These are phyloP conservation scores for Telopea speciosissima DNA, from an alignment of 177 flowering plant genomes.

Conservation along the genomic window DNA sequence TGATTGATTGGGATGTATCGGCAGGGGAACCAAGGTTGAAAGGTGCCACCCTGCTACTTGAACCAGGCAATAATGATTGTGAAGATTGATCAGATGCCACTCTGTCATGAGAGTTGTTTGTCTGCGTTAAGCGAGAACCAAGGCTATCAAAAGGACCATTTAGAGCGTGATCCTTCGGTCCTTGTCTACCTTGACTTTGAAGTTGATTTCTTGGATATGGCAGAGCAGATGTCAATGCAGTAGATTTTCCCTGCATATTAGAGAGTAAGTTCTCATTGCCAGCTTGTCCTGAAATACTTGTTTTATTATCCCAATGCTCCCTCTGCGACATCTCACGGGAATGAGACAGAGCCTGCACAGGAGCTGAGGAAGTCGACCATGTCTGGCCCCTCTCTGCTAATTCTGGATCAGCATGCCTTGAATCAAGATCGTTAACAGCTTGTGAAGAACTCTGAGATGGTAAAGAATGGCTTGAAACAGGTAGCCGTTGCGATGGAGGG, in stretches of 20 bases:
- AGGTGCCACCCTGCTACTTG: constrained; percentile 20
- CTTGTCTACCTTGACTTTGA: constrained; percentile 40
- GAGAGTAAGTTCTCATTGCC: constrained; percentile 22
- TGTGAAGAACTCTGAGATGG: constrained; percentile 36
- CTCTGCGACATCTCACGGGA: constrained; percentile 26
- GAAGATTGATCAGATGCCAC: constrained; percentile 26
- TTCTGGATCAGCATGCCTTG: constrained; percentile 29
- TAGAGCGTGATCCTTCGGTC: constrained; percentile 22
- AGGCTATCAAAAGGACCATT: constrained; percentile 25
- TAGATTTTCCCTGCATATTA: constrained; percentile 27
- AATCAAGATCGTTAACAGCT: constrained; percentile 21
- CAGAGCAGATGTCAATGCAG: constrained; percentile 25
- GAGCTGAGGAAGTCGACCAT: constrained; percentile 25
- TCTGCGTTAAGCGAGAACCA: constrained; percentile 27
- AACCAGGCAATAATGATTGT: constrained; percentile 24
- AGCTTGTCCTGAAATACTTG: constrained; percentile 24
- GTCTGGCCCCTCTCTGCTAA: constrained; percentile 24
- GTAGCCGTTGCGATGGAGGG: constrained; percentile 61
- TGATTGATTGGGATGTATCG: constrained; percentile 23
- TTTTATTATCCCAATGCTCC: constrained; percentile 23
- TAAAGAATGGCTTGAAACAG: constrained; percentile 27
- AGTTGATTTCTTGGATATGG: constrained; percentile 35
- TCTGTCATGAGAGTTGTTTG: constrained; percentile 21
- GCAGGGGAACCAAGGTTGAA: constrained; percentile 24
- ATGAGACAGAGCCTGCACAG: constrained; percentile 31